phyloP scores from a whole-genome alignment of 176 grass and related monocot species.

The Tuctoria greenei region DNA sequence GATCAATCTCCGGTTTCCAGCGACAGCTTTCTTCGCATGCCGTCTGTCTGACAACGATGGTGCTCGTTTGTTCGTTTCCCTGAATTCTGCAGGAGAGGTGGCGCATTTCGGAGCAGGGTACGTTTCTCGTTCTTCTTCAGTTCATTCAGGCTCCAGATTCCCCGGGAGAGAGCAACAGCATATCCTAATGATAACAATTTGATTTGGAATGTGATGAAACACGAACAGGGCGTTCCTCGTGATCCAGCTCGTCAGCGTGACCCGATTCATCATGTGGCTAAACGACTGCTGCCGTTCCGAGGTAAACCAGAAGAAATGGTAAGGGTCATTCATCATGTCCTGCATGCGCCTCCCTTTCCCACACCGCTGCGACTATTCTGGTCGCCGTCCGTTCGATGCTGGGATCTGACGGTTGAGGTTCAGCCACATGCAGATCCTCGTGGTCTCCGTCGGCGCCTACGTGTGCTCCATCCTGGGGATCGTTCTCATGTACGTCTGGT shows the following conservation, averaged over 20 bases:
- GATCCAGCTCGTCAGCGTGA: slow-evolving; percentile 90
- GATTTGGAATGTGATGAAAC: background rate
- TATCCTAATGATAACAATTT: slow-evolving; percentile 24
- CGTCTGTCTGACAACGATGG: background rate
- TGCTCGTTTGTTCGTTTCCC: background rate
- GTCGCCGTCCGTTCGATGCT: background rate
- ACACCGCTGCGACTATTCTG: background rate
- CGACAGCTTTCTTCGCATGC: background rate
- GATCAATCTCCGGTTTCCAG: background rate
- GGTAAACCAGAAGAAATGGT: slow-evolving; percentile 73
- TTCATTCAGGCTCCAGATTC: background rate
- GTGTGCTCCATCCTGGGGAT: slow-evolving; percentile 69
- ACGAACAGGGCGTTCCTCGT: slow-evolving; percentile 72
- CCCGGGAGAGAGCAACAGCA: background rate
- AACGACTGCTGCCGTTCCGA: slow-evolving; percentile 84
- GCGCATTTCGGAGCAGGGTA: slow-evolving; percentile 97
- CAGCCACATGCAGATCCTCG: slow-evolving; percentile 67
- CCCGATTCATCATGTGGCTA: slow-evolving; percentile 89
- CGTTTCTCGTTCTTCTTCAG: slow-evolving; percentile 10
- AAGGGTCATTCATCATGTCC: background rate
- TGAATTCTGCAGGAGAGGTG: slow-evolving; percentile 57
- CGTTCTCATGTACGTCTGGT: slow-evolving; percentile 84
- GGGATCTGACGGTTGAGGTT: slow-evolving; percentile 8
- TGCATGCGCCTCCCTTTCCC: background rate
- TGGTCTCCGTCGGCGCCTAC: slow-evolving; percentile 56